These are phyloP conservation scores for Metarhizium album DNA, from an alignment of 2,329 filamentous ascomycete genomes.

Conservation along the genomic window DNA sequence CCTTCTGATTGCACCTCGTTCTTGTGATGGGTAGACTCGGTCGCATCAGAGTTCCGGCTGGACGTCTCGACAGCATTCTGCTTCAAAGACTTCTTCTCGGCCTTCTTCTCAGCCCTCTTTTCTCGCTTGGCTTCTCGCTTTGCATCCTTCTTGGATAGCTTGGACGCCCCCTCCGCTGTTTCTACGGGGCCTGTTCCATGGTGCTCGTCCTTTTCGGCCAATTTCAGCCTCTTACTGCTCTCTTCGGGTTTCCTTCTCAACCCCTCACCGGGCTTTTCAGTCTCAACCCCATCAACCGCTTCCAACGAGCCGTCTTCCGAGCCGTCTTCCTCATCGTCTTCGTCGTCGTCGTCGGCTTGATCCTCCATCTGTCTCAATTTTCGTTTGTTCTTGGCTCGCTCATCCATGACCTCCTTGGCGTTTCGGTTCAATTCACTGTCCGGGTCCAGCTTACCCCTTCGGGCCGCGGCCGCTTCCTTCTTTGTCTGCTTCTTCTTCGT, in stretches of 20 bases:
- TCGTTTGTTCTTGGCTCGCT: conserved; percentile 64
- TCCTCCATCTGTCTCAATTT: conserved; percentile 58
- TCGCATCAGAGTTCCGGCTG: conserved; percentile 8
- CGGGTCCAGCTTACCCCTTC: conserved; percentile 82
- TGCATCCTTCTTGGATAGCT: conserved; percentile 41
- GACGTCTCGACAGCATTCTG: conserved; percentile 8
- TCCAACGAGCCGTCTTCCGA: conserved; percentile 20
- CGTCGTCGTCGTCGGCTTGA: conserved; percentile 25
- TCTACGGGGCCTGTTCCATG: conserved; percentile 18
- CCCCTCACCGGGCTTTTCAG: conserved; percentile 54
- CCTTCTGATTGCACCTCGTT: conserved; percentile 16
- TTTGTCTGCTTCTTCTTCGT: conserved; percentile 90
- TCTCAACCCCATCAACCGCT: conserved; percentile 41
- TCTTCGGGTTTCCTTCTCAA: conserved; percentile 37
- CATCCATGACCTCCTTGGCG: conserved; percentile 88
- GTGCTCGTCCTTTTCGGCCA: conserved; percentile 17
- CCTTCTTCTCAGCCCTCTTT: conserved; percentile 26
- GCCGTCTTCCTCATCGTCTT: conserved; percentile 33
- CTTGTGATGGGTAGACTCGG: conserved; percentile 2
- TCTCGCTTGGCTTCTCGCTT: conserved; percentile 39
- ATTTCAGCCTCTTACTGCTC: conserved; percentile 47
- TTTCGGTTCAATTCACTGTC: conserved; percentile 70
- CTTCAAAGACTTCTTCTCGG: conserved; percentile 22
- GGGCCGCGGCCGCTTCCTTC: conserved; percentile 70
- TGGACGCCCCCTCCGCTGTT: conserved; percentile 36